Evolutionary conservation across 306 rosid genomes (phyloP).

Genomic region (Acacia crassicarpa): DNA sequence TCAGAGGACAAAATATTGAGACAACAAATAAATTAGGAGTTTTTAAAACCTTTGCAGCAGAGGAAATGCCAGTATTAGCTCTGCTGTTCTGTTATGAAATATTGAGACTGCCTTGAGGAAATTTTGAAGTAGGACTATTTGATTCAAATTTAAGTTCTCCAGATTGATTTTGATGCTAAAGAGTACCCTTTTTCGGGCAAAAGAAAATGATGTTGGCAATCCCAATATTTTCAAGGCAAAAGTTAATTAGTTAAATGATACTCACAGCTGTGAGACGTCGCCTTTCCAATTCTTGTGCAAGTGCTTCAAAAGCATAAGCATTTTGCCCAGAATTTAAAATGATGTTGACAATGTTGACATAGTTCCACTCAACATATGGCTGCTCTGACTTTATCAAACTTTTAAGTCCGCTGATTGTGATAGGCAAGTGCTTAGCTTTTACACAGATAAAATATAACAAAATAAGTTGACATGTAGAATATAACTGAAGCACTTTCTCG

Average conservation of each 20-base stretch:
- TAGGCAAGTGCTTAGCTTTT: conserved; percentile 91
- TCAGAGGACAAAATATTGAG: no score
- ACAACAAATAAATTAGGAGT: no score
- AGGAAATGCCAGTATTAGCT: neutral
- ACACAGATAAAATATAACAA: conserved; percentile 16
- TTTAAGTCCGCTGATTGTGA: conserved; percentile 51
- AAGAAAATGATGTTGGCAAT: conserved; percentile 16
- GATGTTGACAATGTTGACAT: conserved; percentile 57
- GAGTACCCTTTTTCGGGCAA: no score
- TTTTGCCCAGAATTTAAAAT: no score
- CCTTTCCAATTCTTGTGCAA: no score
- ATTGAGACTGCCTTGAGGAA: no score
- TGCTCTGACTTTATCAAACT: conserved; percentile 71
- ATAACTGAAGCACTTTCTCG: neutral
- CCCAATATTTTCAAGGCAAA: neutral
- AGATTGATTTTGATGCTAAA: no score
- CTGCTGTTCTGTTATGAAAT: neutral
- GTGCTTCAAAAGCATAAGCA: no score
- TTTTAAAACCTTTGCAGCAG: no score
- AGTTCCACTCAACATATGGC: conserved; percentile 69
- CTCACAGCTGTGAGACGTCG: conserved; percentile 37
- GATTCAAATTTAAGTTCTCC: conserved; percentile 31
- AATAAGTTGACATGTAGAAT: neutral
- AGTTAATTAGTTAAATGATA: neutral
- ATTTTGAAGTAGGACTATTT: neutral